Evolutionary conservation across 164 flowering plant species (phyloP).

Genomic region (Taxillus chinensis): DNA sequence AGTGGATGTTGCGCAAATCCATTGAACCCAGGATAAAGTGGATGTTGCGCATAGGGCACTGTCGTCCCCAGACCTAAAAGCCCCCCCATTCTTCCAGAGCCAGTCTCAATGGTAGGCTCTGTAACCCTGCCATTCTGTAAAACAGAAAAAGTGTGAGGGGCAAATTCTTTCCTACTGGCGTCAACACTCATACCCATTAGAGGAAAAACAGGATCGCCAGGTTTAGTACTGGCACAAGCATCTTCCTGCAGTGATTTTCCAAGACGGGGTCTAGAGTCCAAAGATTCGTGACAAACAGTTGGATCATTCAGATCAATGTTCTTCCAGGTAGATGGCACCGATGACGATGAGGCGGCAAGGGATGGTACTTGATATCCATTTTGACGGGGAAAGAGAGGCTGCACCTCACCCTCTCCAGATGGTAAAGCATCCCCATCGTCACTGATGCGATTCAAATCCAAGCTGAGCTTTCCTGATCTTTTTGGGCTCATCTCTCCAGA

Average conservation of each 20-base stretch:
- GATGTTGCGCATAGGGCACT: constrained; percentile 28
- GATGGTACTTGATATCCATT: constrained; percentile 46
- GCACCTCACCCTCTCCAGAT: constrained; percentile 31
- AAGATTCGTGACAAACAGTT: constrained; percentile 24
- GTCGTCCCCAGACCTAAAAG: constrained; percentile 33
- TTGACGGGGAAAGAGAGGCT: constrained; percentile 14
- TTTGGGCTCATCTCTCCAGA: constrained; percentile 48
- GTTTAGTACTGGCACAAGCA: constrained; percentile 20
- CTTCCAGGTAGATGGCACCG: constrained; percentile 46
- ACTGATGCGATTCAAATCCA: constrained; percentile 57
- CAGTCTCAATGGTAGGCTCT: constrained; percentile 25
- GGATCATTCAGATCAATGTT: constrained; percentile 82
- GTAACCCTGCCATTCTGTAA: constrained; percentile 39
- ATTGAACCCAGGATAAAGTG: constrained; percentile 31
- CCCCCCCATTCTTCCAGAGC: constrained; percentile 24
- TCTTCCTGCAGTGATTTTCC: constrained; percentile 23
- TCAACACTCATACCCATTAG: constrained; percentile 67
- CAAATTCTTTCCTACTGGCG: constrained; percentile 30
- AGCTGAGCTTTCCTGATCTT: constrained; percentile 41
- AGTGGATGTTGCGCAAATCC: constrained; percentile 26
- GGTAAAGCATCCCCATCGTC: constrained; percentile 47
- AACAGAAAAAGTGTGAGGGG: constrained; percentile 22
- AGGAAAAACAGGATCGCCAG: constrained; percentile 50
- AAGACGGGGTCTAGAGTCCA: constrained; percentile 17
- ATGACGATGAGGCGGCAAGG: constrained; percentile 66